Base-by-base conservation (phyloP, 768 basidiomycete genomes). In the Leccinum rimulosum region DNA sequence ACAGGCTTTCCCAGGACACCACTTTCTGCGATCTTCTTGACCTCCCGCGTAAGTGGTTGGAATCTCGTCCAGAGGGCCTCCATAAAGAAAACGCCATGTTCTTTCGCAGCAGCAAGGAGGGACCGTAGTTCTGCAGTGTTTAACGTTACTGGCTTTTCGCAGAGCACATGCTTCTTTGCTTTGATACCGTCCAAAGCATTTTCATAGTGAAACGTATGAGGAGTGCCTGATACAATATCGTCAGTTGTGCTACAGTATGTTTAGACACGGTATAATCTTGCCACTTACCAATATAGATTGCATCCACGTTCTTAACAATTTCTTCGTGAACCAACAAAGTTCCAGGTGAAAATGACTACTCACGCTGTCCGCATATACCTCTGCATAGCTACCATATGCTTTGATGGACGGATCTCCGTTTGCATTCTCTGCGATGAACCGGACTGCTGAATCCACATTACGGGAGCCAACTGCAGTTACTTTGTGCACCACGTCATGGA, bases 11-110 rank as follows among this genome's bases (percentile, higher is more conserved):
- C 91, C 22, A 93, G 76, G n/a, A 70, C 73, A 6, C 87, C 88
- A 56, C 79, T 78, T 52, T 88, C 84, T 1, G 82, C 79, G 50
- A 90, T 73, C 60, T 79, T 78, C 73, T 87, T 86, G 55, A 92
- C 76, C 60, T 88, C 89, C 17, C 77, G 67, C 10, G 79, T 76
- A 59, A 90, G 79, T 12, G 89, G 89, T 58, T 89, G 86, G 77
- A 91, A 92, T 36, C 89, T 80, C 36, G 92, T 93, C 91, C 92
- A 93, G 73, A 93, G 78, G 0, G 89, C 92, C 74, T 95, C 94
- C 93, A 95, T 95, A 66, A 95, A 84, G 78, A 95, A 95, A 1
- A 93, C 80, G 17, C 85, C 82, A 65, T 87, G 77, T 69, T 91
- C 83, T 71, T 88, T 89, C 2, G 94, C 92, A 19, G 91, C 80